Evolutionary conservation across 768 basidiomycete species (phyloP), one percentile per base, ranked within the genome.

Genomic region (Tricholoma hemisulphureum): DNA sequence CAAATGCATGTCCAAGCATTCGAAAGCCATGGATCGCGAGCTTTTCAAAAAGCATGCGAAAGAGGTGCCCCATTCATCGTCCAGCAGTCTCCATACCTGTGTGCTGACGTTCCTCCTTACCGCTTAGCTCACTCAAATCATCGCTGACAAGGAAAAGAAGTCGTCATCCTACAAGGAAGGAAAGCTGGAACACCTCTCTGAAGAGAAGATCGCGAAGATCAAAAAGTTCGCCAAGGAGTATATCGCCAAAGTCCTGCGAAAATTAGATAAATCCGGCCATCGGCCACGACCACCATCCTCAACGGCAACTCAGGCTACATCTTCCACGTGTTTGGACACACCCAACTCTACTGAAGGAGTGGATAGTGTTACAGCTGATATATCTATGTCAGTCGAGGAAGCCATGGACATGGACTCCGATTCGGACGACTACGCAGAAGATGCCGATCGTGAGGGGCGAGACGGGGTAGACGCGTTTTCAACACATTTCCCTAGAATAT

Each of bases 111-210:
- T 24, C 28, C 34, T 28, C 53, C 28, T 57, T n/a, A 18, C 18
- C 6, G 4, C 59, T 20, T 13, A 97, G 95, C 77, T 97, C 59
- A 94, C 94, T 0, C 81, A 89, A 58, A 69, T 92, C 51, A 89
- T 99, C 56, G 81, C 87, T n/a, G 90, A 95, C 51, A 97, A 97
- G 72, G 96, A 99, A 78, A 96, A 96, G 73, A 96, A 94, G 70
- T 91, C 91, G 0, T 73, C 85, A 3, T 85, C 83, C 41, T 98
- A 89, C 67, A 82, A 80, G 56, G 86, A 89, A n/a, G 81, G 82
- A 18, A 82, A 82, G 53, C 80, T 96, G 13, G 90, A 93, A 2
- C 37, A 81, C 2, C 80, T 98, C 21, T 86, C 91, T 2, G 90
- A 95, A 4, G 95, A 98, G 62, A 98, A 98, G 69, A 75, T 82